A percentile compares a stretch with the other conserved stretches of the same genome.
Conservation (phyloP, 2,329 filamentous ascomycete species). For the Mariannaea elegans region DNA sequence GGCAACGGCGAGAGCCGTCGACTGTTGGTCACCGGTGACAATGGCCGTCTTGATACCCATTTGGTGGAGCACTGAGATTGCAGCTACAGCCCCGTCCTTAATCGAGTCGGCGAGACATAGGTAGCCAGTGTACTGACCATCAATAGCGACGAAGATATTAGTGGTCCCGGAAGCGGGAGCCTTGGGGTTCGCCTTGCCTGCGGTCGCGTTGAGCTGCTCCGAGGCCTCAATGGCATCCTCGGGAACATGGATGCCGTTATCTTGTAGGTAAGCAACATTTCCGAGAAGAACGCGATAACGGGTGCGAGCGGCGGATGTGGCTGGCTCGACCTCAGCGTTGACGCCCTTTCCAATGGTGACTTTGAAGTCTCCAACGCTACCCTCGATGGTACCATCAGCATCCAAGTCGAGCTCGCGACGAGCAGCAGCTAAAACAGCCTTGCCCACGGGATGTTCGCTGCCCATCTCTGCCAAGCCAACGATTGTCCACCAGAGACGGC, state of each 20-base stretch:
- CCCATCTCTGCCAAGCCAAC: constrained; percentile 95
- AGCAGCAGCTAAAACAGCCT: constrained; percentile 80
- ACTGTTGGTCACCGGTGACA: constrained; percentile 90
- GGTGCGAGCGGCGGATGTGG: constrained; percentile 69
- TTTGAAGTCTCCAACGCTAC: constrained; percentile 85
- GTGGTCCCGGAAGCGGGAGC: constrained; percentile 75
- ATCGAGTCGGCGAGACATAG: constrained; percentile 89
- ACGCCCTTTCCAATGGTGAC: constrained; percentile 87
- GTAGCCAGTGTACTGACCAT: constrained; percentile 81
- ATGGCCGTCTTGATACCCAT: constrained; percentile 91
- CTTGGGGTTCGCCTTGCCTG: constrained; percentile 46
- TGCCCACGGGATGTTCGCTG: constrained; percentile 96
- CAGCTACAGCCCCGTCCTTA: constrained; percentile 84
- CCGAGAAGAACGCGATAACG: constrained; percentile 86
- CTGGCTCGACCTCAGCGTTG: constrained; percentile 81
- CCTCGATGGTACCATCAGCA: constrained; percentile 78
- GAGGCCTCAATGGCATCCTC: constrained; percentile 70
- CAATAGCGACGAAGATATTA: constrained; percentile 90
- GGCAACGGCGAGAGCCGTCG: constrained; percentile 86
- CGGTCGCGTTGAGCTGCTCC: constrained; percentile 63
- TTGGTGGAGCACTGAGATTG: constrained; percentile 81
- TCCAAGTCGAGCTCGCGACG: constrained; percentile 79
- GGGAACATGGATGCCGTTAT: constrained; percentile 74
- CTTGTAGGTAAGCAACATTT: constrained; percentile 79
- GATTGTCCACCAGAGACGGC: constrained; percentile 91